Evolutionary conservation across 2,329 filamentous ascomycete genomes (phyloP).

Genomic region (Cladophialophora exuberans): DNA sequence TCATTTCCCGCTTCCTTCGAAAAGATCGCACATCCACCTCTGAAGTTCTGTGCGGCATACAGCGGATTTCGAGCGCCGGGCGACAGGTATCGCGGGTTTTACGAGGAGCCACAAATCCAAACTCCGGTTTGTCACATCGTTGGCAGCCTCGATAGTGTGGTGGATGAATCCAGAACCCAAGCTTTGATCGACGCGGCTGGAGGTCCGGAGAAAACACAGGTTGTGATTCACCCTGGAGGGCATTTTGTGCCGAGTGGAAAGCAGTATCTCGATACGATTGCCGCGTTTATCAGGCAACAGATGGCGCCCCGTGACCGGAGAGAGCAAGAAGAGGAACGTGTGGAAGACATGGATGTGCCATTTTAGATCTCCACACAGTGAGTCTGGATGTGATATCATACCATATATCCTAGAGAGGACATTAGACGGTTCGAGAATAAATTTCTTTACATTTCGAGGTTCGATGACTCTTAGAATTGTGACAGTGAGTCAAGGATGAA

Average conservation of each 20-base stretch:
- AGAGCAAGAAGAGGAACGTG: slow-evolving; percentile 57
- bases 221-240: slow-evolving; percentile 79
- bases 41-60: slow-evolving; percentile 76
- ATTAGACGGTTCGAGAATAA: slow-evolving; percentile 23
- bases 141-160: slow-evolving; percentile 83
- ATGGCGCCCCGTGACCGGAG: slow-evolving; percentile 43
- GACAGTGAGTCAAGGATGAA: slow-evolving; percentile 8
- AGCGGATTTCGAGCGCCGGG: slow-evolving; percentile 73
- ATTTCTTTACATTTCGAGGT: not conserved
- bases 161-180: slow-evolving; percentile 74
- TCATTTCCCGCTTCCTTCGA: slow-evolving; percentile 56
- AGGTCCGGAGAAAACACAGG: slow-evolving; percentile 55
- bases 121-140: slow-evolving; percentile 83
- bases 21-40: slow-evolving; percentile 52
- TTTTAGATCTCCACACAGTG: too few species aligned
- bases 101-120: slow-evolving; percentile 68
- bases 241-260: slow-evolving; percentile 86
- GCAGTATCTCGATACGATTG: slow-evolving; percentile 76
- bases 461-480: slow-evolving; percentile 18
- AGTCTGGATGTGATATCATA: not conserved
- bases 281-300: slow-evolving; percentile 67
- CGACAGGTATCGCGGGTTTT: slow-evolving; percentile 67
- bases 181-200: slow-evolving; percentile 68
- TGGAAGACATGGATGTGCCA: slow-evolving; percentile 70
- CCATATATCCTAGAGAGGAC: slow-evolving; percentile 11